These are phyloP conservation scores for Novymonas esmeraldas DNA, from an alignment of 208 protist species.

Conservation along the genomic window DNA sequence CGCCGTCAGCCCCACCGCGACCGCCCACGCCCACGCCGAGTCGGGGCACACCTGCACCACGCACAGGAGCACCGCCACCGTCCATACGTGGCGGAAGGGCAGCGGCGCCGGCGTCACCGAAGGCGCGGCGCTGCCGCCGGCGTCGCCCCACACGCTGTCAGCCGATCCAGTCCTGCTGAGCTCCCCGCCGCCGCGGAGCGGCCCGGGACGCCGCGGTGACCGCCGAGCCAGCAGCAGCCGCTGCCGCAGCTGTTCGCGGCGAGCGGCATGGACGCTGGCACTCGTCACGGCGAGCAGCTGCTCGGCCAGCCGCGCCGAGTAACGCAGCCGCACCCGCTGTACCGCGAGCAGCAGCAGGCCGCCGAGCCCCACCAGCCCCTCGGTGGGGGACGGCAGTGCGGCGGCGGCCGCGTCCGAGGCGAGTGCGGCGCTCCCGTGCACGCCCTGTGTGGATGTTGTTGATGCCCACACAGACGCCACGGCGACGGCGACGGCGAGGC, in stretches of 20 bases:
- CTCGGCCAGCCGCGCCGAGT: not conserved
- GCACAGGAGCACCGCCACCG: not conserved
- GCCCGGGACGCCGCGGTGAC: not conserved
- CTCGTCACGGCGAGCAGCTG: not conserved
- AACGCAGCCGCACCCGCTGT: not conserved
- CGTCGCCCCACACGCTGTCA: not conserved
- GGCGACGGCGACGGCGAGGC: slow-evolving; percentile 14
- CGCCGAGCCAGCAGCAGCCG: too few species aligned
- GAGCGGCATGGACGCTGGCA: not conserved
- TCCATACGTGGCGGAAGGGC: slow-evolving; percentile 1
- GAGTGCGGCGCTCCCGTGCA: not conserved
- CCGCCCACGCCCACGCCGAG: slow-evolving; percentile 19
- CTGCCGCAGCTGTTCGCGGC: not conserved
- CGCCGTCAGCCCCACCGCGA: slow-evolving; percentile 5
- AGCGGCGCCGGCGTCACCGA: not conserved
- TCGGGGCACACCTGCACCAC: not conserved
- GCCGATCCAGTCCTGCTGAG: not conserved
- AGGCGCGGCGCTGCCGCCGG: not conserved
- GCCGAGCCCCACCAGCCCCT: not conserved
- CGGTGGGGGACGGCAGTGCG: not conserved
- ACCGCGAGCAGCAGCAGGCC: not conserved
- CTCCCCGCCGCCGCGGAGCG: not conserved
- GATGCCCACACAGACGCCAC: not conserved
- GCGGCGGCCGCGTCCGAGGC: not conserved
- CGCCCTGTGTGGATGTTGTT: too few species aligned